A percentile compares a stretch with the other conserved stretches of the same genome.
These are phyloP conservation scores for Simmondsia chinensis DNA, from an alignment of 148 eudicot species.

Conservation along the genomic window DNA sequence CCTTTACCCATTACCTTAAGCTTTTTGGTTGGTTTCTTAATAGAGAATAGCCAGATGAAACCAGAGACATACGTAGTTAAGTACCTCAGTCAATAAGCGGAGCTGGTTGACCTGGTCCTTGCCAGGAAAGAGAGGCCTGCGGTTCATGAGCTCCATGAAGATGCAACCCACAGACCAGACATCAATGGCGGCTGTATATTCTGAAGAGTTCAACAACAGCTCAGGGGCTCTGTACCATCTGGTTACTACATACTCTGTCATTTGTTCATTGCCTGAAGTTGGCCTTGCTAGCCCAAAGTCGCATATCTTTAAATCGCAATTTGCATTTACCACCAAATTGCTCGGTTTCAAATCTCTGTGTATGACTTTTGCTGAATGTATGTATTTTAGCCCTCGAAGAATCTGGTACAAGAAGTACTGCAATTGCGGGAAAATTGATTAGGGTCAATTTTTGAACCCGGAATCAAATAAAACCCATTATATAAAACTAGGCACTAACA, in stretches of 20 bases:
- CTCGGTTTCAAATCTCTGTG: constrained; percentile 91
- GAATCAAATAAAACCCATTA: background rate
- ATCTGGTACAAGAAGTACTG: constrained; percentile 93
- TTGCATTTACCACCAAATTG: constrained; percentile 67
- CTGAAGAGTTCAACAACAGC: constrained; percentile 79
- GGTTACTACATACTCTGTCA: constrained; percentile 91
- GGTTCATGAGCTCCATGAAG: constrained; percentile 85
- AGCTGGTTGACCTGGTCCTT: constrained; percentile 81
- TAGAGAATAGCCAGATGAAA: background rate
- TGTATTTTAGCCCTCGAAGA: constrained; percentile 76
- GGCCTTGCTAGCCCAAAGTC: constrained; percentile 93
- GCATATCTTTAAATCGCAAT: constrained; percentile 80
- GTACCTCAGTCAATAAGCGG: constrained; percentile 84
- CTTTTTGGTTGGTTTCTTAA: background rate
- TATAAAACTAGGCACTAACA: background rate
- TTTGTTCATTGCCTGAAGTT: constrained; percentile 60
- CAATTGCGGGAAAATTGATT: constrained; percentile 9
- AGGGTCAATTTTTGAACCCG: background rate
- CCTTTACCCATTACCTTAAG: background rate
- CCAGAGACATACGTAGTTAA: too few relatives aligned
- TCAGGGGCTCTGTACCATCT: constrained; percentile 95
- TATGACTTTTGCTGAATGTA: constrained; percentile 78
- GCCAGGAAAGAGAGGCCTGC: constrained; percentile 76
- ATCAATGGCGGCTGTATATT: constrained; percentile 80
- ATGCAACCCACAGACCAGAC: constrained; percentile 97